Evolutionary conservation across 164 flowering plant species (phyloP), one percentile per base, ranked within the genome.

Genomic region (Vitis riparia): DNA sequence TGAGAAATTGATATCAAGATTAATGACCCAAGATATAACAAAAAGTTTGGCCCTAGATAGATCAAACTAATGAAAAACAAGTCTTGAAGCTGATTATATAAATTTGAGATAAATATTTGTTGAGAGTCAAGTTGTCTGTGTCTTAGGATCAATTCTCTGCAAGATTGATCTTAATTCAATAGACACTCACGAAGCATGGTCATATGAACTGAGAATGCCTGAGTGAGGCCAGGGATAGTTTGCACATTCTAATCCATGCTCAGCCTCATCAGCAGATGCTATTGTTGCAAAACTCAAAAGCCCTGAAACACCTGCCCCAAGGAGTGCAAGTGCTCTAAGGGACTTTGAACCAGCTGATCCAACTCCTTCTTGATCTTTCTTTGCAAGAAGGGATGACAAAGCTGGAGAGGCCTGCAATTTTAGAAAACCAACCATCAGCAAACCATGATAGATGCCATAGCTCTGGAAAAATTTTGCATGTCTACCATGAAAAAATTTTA

Each of bases 201-300:
- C 97, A 74, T 94, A 92, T 71, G 98, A 91, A 71, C 97, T 94
- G 12, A 94, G 92, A 72, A 94, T 94, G 78, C 98, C 98, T 57
- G 77, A n/a, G 80, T 92, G 97, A 65, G 98, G 98, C 98, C 98
- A 94, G 16, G 97, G 97, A 77, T 94, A 91, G 77, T n/a, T 83
- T 60, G 98, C 88, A 68, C 76, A 73, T 1, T 67, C 87, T 72
- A 94, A 80, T 27, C 99, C 97, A 86, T 94, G 97, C 69, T 94
- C 99, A 49, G 99, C 97, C 78, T 94, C 99, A 85, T 94, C 97
- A 69, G 95, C 91, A 77, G 91, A 84, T 50, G 97, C 88, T 11
- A 87, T 44, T 47, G 89, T 80, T 55, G 86, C 78, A 76, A 89
- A 91, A 82, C 97, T 71, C 63, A 94, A 56, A 56, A 92, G 72